Evolutionary conservation across 345 rosid genomes (phyloP).

Genomic region (Linum usitatissimum): DNA sequence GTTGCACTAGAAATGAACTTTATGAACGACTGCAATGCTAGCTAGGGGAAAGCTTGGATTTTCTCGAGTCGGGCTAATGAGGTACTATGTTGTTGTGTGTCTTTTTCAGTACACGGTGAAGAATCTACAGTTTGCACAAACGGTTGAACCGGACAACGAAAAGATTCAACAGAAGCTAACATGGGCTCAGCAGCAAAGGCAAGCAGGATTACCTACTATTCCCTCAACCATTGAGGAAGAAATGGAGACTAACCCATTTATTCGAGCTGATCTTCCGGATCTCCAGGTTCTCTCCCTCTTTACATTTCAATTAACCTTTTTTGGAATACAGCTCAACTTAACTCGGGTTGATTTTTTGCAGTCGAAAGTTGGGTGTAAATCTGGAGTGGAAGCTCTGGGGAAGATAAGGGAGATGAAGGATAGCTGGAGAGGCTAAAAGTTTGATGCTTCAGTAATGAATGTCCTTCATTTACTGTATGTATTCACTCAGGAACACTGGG

Average conservation of each 20-base stretch:
- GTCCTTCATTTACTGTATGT: neutral
- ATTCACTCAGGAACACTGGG: neutral
- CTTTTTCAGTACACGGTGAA: conserved; percentile 69
- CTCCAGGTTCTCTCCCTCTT: conserved; percentile 30
- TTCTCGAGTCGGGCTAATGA: neutral
- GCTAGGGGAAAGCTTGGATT: too few species aligned
- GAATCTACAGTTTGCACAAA: conserved; percentile 74
- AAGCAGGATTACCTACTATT: conserved; percentile 62
- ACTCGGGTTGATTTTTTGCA: conserved; percentile 15
- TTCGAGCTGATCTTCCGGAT: conserved; percentile 60
- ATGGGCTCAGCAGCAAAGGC: conserved; percentile 72
- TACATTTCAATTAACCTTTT: neutral
- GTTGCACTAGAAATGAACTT: neutral
- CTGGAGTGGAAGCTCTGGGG: conserved; percentile 58
- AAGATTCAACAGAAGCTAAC: conserved; percentile 57
- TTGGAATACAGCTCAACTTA: neutral
- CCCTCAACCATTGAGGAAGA: conserved; percentile 89
- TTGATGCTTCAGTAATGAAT: neutral
- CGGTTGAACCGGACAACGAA: conserved; percentile 64
- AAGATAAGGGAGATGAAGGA: conserved; percentile 56
- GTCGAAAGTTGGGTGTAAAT: conserved; percentile 46
- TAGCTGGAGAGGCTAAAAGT: conserved; percentile 55
- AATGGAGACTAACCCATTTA: conserved; percentile 74
- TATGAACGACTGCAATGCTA: neutral
- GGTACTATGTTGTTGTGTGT: neutral